Evolutionary conservation across 176 grass and related monocot genomes (phyloP).

Genomic region (Luzula sylvatica): DNA sequence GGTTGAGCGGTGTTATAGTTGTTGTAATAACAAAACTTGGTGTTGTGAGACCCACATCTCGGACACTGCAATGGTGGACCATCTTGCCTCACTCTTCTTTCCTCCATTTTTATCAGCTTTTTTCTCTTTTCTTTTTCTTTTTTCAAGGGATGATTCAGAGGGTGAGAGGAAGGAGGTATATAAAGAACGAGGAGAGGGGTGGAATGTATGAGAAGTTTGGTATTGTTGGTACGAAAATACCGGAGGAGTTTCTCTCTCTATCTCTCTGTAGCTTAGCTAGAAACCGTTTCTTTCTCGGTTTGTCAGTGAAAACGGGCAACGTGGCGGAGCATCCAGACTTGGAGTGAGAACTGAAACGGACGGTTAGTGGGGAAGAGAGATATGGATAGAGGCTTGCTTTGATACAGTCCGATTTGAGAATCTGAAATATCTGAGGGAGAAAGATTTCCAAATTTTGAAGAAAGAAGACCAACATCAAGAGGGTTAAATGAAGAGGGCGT

Average conservation of each 20-base stretch:
- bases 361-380: not conserved
- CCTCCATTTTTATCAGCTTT: not conserved
- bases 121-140: not conserved
- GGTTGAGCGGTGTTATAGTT: slow-evolving; percentile 29
- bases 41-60: slow-evolving; percentile 15
- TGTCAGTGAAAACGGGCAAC: not conserved
- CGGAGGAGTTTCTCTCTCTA: slow-evolving; percentile 11
- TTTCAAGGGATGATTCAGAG: not conserved
- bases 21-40: slow-evolving; percentile 28
- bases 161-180: not conserved
- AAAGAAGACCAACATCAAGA: not conserved
- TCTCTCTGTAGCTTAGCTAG: slow-evolving; percentile 11
- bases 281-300: not conserved
- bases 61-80: slow-evolving; percentile 6
- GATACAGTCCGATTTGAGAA: not conserved
- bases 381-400: not conserved
- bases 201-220: slow-evolving; percentile 16
- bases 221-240: slow-evolving; percentile 14
- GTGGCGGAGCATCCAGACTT: slow-evolving; percentile 11
- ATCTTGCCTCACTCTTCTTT: slow-evolving; percentile 3
- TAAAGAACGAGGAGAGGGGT: slow-evolving; percentile 3
- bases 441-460: not conserved
- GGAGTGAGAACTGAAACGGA: slow-evolving; percentile 4
- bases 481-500: not conserved
- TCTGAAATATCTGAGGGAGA: slow-evolving; percentile 14